These are phyloP conservation scores for Zasmidium angulare DNA, from an alignment of 2,329 filamentous ascomycete genomes.

Conservation along the genomic window DNA sequence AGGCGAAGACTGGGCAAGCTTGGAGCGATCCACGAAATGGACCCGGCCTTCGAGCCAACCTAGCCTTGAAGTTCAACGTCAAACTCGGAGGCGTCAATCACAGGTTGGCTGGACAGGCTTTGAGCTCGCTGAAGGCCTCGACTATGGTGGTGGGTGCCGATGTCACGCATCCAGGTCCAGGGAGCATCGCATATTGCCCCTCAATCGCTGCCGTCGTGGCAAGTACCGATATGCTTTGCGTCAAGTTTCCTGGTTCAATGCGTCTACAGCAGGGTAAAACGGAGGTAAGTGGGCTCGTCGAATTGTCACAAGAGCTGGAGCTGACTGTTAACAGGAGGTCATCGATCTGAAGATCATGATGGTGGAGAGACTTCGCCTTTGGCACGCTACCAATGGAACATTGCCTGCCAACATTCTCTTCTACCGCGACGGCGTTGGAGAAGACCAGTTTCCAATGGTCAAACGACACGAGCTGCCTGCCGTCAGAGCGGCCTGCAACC, in stretches of 20 bases:
- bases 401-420: conserved; percentile 27
- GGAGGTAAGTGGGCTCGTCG: background rate
- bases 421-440: conserved; percentile 40
- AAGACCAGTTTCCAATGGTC: conserved; percentile 30
- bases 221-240: conserved; percentile 13
- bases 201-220: conserved; percentile 20
- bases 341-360: conserved; percentile 5
- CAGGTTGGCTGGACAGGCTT: too few relatives aligned
- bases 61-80: conserved; percentile 7
- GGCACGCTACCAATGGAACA: background rate
- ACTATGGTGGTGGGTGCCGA: conserved; percentile 43
- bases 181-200: conserved; percentile 10
- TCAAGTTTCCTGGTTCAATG: conserved; percentile 37
- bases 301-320: background rate
- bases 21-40: background rate
- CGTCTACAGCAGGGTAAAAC: conserved; percentile 1
- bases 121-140: too few relatives aligned
- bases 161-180: conserved; percentile 39
- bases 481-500: conserved; percentile 1
- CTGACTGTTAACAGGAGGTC: conserved; percentile 2
- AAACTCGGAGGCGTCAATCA: conserved; percentile 5
- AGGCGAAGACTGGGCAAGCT: background rate
- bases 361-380: conserved; percentile 1
- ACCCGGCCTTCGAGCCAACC: background rate
- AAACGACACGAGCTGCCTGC: conserved; percentile 5